phyloP scores from a whole-genome alignment of 257 asterid species.

The Euphrasia confusa region DNA sequence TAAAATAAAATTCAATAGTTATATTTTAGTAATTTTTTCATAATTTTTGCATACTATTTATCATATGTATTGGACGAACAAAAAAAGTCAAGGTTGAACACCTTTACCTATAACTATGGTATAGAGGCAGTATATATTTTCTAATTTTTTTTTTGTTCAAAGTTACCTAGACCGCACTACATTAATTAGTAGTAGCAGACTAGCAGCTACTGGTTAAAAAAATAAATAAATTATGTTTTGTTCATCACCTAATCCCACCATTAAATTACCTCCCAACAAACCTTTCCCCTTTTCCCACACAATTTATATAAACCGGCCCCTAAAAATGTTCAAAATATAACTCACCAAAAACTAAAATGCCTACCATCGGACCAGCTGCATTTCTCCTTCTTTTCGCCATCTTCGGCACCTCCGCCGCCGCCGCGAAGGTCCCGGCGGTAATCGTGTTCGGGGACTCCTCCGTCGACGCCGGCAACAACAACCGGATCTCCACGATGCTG shows the following conservation, averaged over 20 bases:
- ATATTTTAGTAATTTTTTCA: no score
- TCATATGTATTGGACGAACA: no score
- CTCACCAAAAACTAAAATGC: neutral
- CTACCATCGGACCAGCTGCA: constrained; percentile 12
- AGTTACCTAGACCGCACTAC: no score
- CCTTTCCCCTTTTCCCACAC: constrained; percentile 12
- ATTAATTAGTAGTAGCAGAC: no score
- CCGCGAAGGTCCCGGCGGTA: constrained; percentile 55
- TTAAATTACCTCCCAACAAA: constrained; percentile 33
- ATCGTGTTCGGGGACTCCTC: constrained; percentile 94
- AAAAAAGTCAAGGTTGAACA: no score
- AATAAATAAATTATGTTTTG: no score
- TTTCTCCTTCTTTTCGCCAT: constrained; percentile 16
- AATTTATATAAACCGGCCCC: constrained; percentile 6
- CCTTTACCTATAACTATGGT: no score
- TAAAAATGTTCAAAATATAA: neutral
- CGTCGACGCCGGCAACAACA: constrained; percentile 89
- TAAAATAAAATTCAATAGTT: no score
- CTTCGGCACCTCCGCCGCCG: neutral
- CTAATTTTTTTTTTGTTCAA: no score
- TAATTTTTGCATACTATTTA: no score
- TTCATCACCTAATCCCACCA: neutral
- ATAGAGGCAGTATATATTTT: no score
- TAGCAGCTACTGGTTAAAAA: no score
- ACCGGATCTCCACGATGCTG: constrained; percentile 61